phyloP scores from a whole-genome alignment of 129 eudicot species.

The Smallanthus sonchifolius region DNA sequence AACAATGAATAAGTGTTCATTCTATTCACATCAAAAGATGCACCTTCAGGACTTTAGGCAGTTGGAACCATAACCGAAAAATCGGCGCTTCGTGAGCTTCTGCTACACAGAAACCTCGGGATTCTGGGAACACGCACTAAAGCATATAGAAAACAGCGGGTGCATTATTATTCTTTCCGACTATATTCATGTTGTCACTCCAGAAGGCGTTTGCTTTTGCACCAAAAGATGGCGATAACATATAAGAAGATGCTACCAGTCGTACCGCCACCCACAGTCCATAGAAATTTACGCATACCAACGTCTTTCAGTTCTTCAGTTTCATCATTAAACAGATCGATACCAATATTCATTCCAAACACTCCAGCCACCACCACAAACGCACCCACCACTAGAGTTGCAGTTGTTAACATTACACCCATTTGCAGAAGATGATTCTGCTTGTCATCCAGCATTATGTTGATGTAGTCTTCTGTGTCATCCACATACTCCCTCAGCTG shows the following conservation, averaged over 20 bases:
- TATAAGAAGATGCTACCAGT: constrained; percentile 3
- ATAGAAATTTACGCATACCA: constrained; percentile 10
- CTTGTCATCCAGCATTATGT: constrained; percentile 11
- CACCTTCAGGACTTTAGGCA: not conserved
- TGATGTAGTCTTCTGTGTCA: constrained; percentile 8
- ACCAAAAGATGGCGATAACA: not conserved
- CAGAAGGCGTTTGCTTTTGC: constrained; percentile 6
- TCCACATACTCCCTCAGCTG: constrained; percentile 13
- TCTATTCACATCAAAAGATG: constrained; percentile 1
- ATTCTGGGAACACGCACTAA: not conserved
- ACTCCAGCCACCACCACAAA: constrained; percentile 9
- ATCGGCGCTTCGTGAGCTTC: not conserved
- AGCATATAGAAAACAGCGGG: not conserved
- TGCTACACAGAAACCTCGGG: not conserved
- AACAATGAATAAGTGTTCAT: not conserved
- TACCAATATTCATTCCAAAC: constrained; percentile 8
- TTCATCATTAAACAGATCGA: not conserved
- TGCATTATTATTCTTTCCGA: not conserved
- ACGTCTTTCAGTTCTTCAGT: not conserved
- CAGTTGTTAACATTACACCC: constrained; percentile 8
- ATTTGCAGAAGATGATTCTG: constrained; percentile 9
- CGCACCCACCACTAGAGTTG: constrained; percentile 5
- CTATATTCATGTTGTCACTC: not conserved
- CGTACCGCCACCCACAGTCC: constrained; percentile 1
- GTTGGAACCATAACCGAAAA: not conserved